Evolutionary conservation across 1,284 basidiomycete genomes (phyloP), one percentile per base, ranked within the genome.

Genomic region (Spongispora temasekensis): DNA sequence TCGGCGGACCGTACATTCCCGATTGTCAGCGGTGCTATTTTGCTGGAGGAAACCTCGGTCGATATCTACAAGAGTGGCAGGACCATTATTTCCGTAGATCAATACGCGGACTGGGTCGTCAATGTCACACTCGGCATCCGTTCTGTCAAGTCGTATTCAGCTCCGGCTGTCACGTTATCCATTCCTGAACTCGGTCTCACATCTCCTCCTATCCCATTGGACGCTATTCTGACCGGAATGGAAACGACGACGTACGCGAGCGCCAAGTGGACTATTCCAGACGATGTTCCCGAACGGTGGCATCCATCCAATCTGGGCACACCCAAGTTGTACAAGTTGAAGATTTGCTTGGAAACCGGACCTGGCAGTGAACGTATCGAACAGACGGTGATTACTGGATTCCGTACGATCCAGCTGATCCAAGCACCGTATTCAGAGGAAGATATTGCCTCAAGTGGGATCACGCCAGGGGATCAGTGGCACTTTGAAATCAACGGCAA

Each of bases 21-120:
- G 23, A 57, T 61, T 40, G 58, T 69, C 5, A 65, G 67, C 34
- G 71, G 76, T 35, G 67, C 76, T 2, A 63, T 84, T 15, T 80
- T 84, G 67, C 73, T 86, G 37, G 82, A 84, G 57, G 83, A 85
- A 67, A 74, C 76, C 2, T 83, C 83, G 0, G 71, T 85, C 58
- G 84, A 86, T 64, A 82, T 86, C 54, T 81, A 79, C 66, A 85
- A 85, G 69, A 66, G 77, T 30, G 82, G 82, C 4, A 81, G 83
- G 19, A 50, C 27, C 25, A 15, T 30, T 19, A 5, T 19, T 7
- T 34, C n/a, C n/a, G n/a, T n/a, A n/a, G n/a, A n/a, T n/a, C n/a
- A n/a, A n/a, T n/a, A n/a, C n/a, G n/a, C n/a, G n/a, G n/a, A n/a
- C n/a, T n/a, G 84, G 84, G 68, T 83, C 19, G 76, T 86, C 48